phyloP scores from a whole-genome alignment of 75 land plant genomes.

The Isoetes taiwanensis region DNA sequence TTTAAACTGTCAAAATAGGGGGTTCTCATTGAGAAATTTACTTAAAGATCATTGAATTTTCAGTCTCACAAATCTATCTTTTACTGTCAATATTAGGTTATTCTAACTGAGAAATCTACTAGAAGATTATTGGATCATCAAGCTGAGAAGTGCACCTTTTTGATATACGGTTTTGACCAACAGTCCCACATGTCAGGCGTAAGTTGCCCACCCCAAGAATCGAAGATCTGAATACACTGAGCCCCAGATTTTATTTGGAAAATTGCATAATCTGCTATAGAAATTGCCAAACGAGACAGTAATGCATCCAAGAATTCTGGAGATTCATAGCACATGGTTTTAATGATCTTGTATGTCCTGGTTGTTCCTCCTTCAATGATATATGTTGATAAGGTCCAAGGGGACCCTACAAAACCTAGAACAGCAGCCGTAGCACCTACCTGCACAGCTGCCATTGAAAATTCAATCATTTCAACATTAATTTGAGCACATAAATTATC shows the following conservation, averaged over 20 bases:
- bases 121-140: no score
- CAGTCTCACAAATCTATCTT: no score
- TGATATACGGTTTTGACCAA: constrained; percentile 94
- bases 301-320: constrained; percentile 58
- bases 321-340: constrained; percentile 76
- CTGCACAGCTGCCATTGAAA: no score
- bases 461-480: no score
- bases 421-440: constrained; percentile 77
- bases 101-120: no score
- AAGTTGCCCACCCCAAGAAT: constrained; percentile 99
- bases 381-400: constrained; percentile 99
- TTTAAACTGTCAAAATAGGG: no score
- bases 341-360: constrained; percentile 76
- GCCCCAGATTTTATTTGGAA: constrained; percentile 88
- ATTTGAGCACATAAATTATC: no score
- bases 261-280: constrained; percentile 68
- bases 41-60: no score
- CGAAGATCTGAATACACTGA: constrained; percentile 94
- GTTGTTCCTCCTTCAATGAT: constrained; percentile 89
- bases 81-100: no score
- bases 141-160: constrained; percentile 37
- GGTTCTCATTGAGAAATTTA: no score
- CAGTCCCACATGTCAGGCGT: constrained; percentile 84
- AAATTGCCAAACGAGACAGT: constrained; percentile 62
- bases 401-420: constrained; percentile 93